These are phyloP conservation scores for Imleria badia DNA, from an alignment of 768 basidiomycete species.

Conservation along the genomic window DNA sequence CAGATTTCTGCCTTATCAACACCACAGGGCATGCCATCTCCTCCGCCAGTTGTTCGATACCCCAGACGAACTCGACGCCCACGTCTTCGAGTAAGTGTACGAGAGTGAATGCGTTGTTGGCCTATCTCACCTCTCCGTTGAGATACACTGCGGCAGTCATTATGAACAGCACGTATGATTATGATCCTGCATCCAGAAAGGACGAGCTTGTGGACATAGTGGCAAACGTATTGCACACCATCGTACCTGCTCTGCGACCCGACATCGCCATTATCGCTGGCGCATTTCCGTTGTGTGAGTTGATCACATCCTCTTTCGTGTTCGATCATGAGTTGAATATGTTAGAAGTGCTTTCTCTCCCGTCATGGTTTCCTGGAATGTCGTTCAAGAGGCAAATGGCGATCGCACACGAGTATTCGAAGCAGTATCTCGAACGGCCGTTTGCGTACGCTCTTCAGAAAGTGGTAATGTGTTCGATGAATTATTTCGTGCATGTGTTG, in stretches of 20 bases:
- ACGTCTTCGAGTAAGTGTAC: neutral
- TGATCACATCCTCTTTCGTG: neutral
- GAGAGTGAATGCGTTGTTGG: neutral
- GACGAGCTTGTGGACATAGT: neutral
- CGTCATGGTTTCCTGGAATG: constrained; percentile 11
- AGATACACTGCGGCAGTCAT: neutral
- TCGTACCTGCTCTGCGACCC: neutral
- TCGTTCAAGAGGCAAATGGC: constrained; percentile 1
- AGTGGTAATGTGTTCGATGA: neutral
- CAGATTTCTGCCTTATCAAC: neutral
- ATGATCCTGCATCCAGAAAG: neutral
- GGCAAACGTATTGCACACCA: neutral
- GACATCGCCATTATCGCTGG: neutral
- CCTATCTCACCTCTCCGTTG: neutral
- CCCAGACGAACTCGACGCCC: neutral
- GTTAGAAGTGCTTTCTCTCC: constrained; percentile 1
- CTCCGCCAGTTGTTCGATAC: neutral
- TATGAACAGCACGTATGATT: neutral
- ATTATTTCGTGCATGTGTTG: too few relatives aligned
- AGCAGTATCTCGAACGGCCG: neutral
- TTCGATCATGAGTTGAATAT: too few relatives aligned
- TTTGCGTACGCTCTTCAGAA: neutral
- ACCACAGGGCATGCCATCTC: neutral
- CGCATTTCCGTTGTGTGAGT: neutral
- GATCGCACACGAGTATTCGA: neutral